phyloP scores from a whole-genome alignment of 768 basidiomycete species.

The Naganishia vaughanmartiniae region DNA sequence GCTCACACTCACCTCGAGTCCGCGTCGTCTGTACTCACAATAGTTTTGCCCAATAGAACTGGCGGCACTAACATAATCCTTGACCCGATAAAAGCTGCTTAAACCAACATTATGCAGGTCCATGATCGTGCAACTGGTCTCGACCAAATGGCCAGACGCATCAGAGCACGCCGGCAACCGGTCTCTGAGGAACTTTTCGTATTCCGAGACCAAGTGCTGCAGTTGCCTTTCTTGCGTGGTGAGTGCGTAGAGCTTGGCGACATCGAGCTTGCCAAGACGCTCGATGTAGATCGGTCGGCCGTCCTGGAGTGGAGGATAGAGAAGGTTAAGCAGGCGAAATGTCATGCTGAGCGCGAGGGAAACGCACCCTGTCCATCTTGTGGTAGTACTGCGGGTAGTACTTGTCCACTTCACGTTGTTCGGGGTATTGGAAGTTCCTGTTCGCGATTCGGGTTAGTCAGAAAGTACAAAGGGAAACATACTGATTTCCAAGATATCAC shows the following conservation, averaged over 20 bases:
- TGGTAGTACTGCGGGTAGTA: conserved; percentile 96
- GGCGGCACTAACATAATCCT: conserved; percentile 79
- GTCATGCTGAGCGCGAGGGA: background rate
- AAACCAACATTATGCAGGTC: conserved; percentile 69
- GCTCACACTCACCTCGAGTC: background rate
- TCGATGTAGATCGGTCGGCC: conserved; percentile 95
- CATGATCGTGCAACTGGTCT: conserved; percentile 96
- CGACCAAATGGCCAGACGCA: conserved; percentile 77
- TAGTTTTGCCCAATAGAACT: conserved; percentile 79
- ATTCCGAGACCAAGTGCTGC: conserved; percentile 82
- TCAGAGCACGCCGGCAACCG: conserved; percentile 71
- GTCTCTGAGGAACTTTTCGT: conserved; percentile 78
- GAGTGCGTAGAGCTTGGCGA: conserved; percentile 72
- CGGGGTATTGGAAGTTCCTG: conserved; percentile 82
- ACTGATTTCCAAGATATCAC: background rate
- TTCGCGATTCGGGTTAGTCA: conserved; percentile 3
- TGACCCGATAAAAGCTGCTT: conserved; percentile 77
- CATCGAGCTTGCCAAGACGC: conserved; percentile 82
- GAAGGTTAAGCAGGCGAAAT: background rate
- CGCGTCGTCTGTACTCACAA: conserved; percentile 52
- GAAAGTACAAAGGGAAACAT: conserved; percentile 5
- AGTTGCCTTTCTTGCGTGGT: conserved; percentile 86
- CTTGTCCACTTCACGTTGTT: conserved; percentile 77
- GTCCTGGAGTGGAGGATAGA: conserved; percentile 59
- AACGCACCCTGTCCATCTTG: conserved; percentile 80